Conservation (phyloP, 768 basidiomycete genomes). For the Amanita thiersii region DNA sequence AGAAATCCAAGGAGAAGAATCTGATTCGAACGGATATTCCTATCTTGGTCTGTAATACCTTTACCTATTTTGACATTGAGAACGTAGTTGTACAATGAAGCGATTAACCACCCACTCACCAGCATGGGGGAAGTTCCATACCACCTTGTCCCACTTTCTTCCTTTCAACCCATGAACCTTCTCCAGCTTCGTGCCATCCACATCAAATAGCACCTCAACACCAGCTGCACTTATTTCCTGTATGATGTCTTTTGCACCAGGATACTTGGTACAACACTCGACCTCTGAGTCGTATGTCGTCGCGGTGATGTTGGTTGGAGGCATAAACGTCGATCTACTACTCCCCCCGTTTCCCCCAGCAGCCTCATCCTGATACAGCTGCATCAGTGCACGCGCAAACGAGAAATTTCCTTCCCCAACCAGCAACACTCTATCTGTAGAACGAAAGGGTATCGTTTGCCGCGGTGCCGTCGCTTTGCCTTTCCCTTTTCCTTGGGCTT, state of each 20-base stretch:
- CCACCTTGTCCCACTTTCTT: slow-evolving; percentile 65
- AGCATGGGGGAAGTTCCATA: slow-evolving; percentile 97
- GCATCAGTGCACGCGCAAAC: slow-evolving; percentile 68
- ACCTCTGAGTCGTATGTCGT: slow-evolving; percentile 80
- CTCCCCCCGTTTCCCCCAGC: slow-evolving; percentile 13
- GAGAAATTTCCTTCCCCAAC: slow-evolving; percentile 97
- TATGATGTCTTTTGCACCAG: slow-evolving; percentile 59
- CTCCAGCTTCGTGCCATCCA: slow-evolving; percentile 80
- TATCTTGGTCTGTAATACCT: slow-evolving; percentile 88
- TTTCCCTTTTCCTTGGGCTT: slow-evolving; percentile 29
- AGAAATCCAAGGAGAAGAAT: slow-evolving; percentile 75
- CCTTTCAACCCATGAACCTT: slow-evolving; percentile 49
- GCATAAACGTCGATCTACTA: slow-evolving; percentile 37
- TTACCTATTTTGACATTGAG: slow-evolving; percentile 40
- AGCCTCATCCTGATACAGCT: slow-evolving; percentile 24
- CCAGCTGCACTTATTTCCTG: slow-evolving; percentile 45
- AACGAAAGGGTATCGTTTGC: slow-evolving; percentile 56
- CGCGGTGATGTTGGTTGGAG: slow-evolving; percentile 65
- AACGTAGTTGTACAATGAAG: slow-evolving; percentile 1
- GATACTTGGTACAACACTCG: slow-evolving; percentile 77
- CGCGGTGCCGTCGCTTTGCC: slow-evolving; percentile 22
- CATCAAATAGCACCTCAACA: slow-evolving; percentile 63
- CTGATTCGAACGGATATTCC: slow-evolving; percentile 90
- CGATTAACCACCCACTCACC: slow-evolving; percentile 37
- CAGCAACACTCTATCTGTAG: slow-evolving; percentile 63